phyloP scores from a whole-genome alignment of 2,329 filamentous ascomycete species.

The Exophiala sideris region DNA sequence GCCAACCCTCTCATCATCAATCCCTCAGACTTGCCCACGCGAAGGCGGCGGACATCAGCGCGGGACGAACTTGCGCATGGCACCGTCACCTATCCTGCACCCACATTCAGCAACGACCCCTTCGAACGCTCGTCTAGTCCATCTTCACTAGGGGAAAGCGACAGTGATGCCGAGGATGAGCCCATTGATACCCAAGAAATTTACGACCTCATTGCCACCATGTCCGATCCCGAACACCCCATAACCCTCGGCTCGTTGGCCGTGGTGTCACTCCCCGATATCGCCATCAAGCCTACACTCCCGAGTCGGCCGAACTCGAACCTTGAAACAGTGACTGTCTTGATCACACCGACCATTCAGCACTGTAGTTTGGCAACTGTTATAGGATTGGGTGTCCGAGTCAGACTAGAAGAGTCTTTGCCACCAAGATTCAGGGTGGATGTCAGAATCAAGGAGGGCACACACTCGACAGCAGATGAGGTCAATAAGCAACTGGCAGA shows the following conservation, averaged over 20 bases:
- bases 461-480: constrained; percentile 91
- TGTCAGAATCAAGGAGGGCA: constrained; percentile 90
- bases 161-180: constrained; percentile 63
- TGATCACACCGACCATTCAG: constrained; percentile 93
- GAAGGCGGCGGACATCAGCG: constrained; percentile 51
- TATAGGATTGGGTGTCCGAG: constrained; percentile 88
- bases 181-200: constrained; percentile 97
- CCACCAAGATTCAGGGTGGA: constrained; percentile 90
- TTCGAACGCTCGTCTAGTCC: constrained; percentile 37
- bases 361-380: constrained; percentile 96
- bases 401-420: constrained; percentile 83
- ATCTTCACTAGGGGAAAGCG: constrained; percentile 40
- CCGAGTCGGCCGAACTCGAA: constrained; percentile 54
- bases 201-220: constrained; percentile 90
- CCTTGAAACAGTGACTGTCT: constrained; percentile 74
- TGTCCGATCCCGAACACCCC: constrained; percentile 94
- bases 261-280: constrained; percentile 94
- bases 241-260: constrained; percentile 88
- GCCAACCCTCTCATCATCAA: constrained; percentile 92
- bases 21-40: constrained; percentile 80
- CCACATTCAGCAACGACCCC: constrained; percentile 49
- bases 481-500: constrained; percentile 96
- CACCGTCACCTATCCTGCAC: constrained; percentile 45
- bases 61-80: constrained; percentile 40
- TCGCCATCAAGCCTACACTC: constrained; percentile 70